Conservation (phyloP, 768 basidiomycete species). For the Aureoboletus auriporus region DNA sequence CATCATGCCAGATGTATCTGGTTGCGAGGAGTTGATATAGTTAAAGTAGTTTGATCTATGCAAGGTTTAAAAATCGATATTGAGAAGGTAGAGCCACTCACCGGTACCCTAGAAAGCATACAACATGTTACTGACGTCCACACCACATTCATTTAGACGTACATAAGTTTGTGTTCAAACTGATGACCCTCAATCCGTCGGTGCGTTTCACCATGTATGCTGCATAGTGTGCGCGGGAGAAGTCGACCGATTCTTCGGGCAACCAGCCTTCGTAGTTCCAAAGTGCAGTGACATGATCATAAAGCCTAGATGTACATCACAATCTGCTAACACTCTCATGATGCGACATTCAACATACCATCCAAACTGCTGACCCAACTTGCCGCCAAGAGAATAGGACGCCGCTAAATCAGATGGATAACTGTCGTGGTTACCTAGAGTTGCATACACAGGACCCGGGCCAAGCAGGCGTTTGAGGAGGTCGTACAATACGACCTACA, state of each 20-base stretch:
- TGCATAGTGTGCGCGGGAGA: conserved; percentile 65
- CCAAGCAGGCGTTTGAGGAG: conserved; percentile 60
- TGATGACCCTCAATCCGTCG: conserved; percentile 68
- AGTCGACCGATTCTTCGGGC: conserved; percentile 47
- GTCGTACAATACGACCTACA: conserved; percentile 60
- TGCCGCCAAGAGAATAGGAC: conserved; percentile 51
- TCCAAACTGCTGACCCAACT: conserved; percentile 57
- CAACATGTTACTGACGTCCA: neutral
- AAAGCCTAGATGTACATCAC: conserved; percentile 51
- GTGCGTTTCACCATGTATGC: conserved; percentile 65
- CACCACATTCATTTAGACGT: conserved; percentile 23
- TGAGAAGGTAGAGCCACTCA: conserved; percentile 11
- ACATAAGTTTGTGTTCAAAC: conserved; percentile 77
- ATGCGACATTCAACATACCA: conserved; percentile 41
- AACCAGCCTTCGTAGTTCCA: conserved; percentile 75
- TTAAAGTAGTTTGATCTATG: conserved; percentile 67
- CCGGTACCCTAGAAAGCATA: conserved; percentile 28
- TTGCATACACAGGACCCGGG: conserved; percentile 69
- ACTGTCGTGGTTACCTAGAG: conserved; percentile 75
- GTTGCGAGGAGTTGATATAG: conserved; percentile 68
- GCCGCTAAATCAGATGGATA: conserved; percentile 59
- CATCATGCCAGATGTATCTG: conserved; percentile 73
- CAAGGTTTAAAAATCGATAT: conserved; percentile 1
- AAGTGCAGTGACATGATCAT: conserved; percentile 66
- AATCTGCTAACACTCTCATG: neutral